Evolutionary conservation across 768 basidiomycete species (phyloP), one percentile per base, ranked within the genome.

Genomic region (Kwoniella sp.): DNA sequence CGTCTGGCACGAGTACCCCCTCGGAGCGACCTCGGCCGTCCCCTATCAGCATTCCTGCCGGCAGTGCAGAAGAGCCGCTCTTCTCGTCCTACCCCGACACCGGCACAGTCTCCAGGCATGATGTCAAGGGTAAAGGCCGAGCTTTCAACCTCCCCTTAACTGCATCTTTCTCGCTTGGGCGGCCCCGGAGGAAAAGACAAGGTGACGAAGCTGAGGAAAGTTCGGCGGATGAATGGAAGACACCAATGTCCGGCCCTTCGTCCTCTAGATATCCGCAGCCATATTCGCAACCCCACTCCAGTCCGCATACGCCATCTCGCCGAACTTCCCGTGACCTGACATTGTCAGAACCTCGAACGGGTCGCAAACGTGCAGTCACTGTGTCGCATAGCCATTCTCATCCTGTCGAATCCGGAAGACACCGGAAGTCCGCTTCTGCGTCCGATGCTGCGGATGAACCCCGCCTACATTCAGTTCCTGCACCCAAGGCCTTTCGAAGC

Each of bases 1-100:
- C 71, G 9, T 65, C 67, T 6, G 69, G 69, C 7, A 40, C 60
- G 1, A 67, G 30, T 25, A 68, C 67, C 40, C 67, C 67, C 5
- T 46, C 55, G 22, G 70, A 71, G 15, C 49, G 70, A 25, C 61
- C 63, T 15, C 58, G 68, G 4, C 72, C 70, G 1, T 54, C 69
- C 6, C 67, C 64, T 15, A 57, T 77, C 19, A 57, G 36, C 13
- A 74, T 77, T 15, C 75, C 75, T 0, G 29, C 52, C 1, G 64
- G 51, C 1, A 70, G 70, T 4, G 69, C 71, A 2, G 71, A 72
- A 27, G 73, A 74, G 12, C 76, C 76, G 1, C 48, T 74, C 5
- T 77, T 77, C 61, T 77, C 73, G 1, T 53, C 71, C n/a, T 77
- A 74, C 54, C 73, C 75, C n/a, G 59, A 63, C 33, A 53, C 64